These are phyloP conservation scores for Tranzscheliella williamsii DNA, from an alignment of 1,284 basidiomycete genomes.

Conservation along the genomic window DNA sequence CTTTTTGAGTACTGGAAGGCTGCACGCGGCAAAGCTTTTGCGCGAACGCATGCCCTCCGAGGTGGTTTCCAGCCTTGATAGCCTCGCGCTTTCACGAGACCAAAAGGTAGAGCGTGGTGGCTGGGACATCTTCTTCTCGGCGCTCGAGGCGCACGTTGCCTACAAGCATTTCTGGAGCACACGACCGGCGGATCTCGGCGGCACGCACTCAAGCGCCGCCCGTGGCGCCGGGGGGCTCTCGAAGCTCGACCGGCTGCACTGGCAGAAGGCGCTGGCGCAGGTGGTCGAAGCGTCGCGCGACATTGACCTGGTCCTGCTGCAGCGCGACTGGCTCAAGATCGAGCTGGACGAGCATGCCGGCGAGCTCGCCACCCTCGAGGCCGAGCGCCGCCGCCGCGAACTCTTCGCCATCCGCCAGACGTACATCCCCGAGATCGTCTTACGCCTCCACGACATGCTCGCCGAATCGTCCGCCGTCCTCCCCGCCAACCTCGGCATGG, in stretches of 20 bases:
- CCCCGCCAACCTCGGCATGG: constrained; percentile 75
- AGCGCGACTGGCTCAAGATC: constrained; percentile 65
- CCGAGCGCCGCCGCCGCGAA: constrained; percentile 70
- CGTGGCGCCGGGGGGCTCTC: constrained; percentile 21
- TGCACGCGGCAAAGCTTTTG: constrained; percentile 53
- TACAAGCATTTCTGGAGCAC: constrained; percentile 49
- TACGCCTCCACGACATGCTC: constrained; percentile 78
- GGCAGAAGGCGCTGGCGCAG: constrained; percentile 29
- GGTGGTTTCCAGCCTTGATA: constrained; percentile 26
- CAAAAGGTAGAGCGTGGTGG: constrained; percentile 50
- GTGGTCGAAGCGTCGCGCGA: constrained; percentile 62
- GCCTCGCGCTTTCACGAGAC: constrained; percentile 25
- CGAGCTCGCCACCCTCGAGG: constrained; percentile 50
- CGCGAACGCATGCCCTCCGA: constrained; percentile 50
- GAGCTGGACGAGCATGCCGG: constrained; percentile 28
- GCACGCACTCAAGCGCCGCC: background rate
- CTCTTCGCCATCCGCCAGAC: constrained; percentile 80
- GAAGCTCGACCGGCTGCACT: constrained; percentile 40
- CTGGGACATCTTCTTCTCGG: constrained; percentile 56
- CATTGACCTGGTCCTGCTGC: constrained; percentile 62
- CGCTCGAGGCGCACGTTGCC: constrained; percentile 40
- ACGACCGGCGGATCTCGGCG: constrained; percentile 12
- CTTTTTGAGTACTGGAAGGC: constrained; percentile 46
- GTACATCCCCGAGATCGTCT: constrained; percentile 86
- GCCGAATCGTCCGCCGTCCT: constrained; percentile 71